A percentile compares a stretch with the other conserved stretches of the same genome.
These are phyloP conservation scores for Metarhizium anisopliae DNA, from an alignment of 2,329 filamentous ascomycete genomes.

Conservation along the genomic window DNA sequence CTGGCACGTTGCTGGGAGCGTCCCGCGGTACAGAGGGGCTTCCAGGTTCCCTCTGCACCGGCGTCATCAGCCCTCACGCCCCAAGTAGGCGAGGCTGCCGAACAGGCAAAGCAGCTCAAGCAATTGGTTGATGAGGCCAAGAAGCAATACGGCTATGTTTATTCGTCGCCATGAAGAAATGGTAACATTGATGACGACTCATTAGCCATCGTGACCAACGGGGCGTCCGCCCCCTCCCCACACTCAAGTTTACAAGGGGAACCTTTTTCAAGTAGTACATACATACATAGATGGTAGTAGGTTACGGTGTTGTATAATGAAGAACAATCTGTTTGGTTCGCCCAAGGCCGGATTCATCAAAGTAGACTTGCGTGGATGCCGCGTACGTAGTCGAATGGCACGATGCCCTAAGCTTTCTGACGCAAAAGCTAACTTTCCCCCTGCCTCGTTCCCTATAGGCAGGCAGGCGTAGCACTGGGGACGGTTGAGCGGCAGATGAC, in stretches of 20 bases:
- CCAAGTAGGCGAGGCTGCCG: background rate
- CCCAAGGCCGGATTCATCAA: too few relatives aligned
- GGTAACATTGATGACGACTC: background rate
- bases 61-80: background rate
- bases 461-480: too few relatives aligned
- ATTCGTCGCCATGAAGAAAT: background rate
- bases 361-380: too few relatives aligned
- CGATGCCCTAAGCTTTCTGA: too few relatives aligned
- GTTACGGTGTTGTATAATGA: too few relatives aligned
- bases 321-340: too few relatives aligned
- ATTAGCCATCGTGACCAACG: background rate
- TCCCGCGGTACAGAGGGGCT: constrained; percentile 62
- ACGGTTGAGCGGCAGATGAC: too few relatives aligned
- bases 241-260: background rate
- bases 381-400: too few relatives aligned
- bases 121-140: constrained; percentile 30
- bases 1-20: constrained; percentile 58
- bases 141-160: constrained; percentile 33
- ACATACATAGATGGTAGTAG: too few relatives aligned
- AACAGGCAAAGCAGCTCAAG: constrained; percentile 17
- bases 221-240: background rate
- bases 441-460: too few relatives aligned
- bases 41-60: constrained; percentile 56
- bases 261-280: too few relatives aligned
- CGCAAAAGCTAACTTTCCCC: too few relatives aligned